Evolutionary conservation across 345 rosid species (phyloP), one percentile per base, ranked within the genome.

Genomic region (Turnera subulata): DNA sequence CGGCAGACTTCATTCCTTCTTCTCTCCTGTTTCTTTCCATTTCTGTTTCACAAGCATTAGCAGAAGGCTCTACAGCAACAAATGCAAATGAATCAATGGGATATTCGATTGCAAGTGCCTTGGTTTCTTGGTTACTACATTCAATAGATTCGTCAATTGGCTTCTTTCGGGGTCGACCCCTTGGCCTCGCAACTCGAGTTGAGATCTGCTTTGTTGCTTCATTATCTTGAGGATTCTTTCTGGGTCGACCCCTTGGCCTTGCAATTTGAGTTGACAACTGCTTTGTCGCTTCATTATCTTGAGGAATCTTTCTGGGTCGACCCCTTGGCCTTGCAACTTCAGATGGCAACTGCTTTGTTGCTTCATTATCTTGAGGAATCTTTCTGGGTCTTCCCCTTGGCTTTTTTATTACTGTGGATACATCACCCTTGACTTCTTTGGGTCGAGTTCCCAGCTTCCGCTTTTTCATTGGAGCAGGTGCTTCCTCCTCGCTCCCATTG

Each of bases 21-120:
- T 61, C 55, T 45, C 59, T 56, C 37, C 56, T 57, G 55, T 54
- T 56, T 50, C 61, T 74, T 17, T 59, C 39, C 43, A 63, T 55
- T 48, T 46, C 62, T 65, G 69, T 68, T 61, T 73, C 76, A 40
- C 45, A 60, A 11, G 33, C 50, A 71, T 50, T 56, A 52, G 18
- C 72, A 49, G 68, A 60, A 61, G 8, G 66, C 66, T 73, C 80
- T 37, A 58, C 38, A 38, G 66, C 45, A 64, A 58, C 58, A 25
- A 67, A 60, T 63, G 63, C 77, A 23, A 62, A 56, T 52, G 84
- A 62, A 55, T 70, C 79, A 57, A 71, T 76, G n/a, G 86, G 79
- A 55, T 70, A 64, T 64, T 82, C 73, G 67, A 79, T 59, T 43
- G 77, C 64, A 50, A 71, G 82, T 68, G 76, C 75, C 64, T 74